These are phyloP conservation scores for Aspergillus ostianus DNA, from an alignment of 495 filamentous ascomycete genomes.

Conservation along the genomic window DNA sequence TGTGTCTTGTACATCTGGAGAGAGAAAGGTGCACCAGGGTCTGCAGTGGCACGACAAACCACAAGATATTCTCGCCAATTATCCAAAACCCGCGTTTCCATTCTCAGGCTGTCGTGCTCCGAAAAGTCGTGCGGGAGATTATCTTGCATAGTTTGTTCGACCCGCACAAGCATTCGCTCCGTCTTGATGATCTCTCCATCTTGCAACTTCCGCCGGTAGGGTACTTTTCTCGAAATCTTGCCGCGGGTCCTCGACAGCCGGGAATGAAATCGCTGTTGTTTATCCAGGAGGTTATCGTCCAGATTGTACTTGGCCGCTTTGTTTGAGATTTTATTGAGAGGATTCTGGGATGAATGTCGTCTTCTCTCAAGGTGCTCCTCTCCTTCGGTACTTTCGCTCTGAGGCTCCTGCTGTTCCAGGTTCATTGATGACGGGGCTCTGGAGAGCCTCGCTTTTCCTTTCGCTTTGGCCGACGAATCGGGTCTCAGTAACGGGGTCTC, in stretches of 20 bases:
- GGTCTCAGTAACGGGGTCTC: slow-evolving; percentile 34
- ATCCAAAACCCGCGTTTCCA: slow-evolving; percentile 58
- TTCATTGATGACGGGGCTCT: slow-evolving; percentile 18
- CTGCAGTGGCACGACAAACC: slow-evolving; percentile 59
- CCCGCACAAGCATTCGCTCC: slow-evolving; percentile 70
- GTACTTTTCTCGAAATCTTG: slow-evolving; percentile 37
- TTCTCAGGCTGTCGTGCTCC: slow-evolving; percentile 63
- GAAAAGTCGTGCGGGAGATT: slow-evolving; percentile 59
- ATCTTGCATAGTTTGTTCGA: slow-evolving; percentile 55
- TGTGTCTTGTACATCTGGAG: slow-evolving; percentile 70
- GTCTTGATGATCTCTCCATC: slow-evolving; percentile 70
- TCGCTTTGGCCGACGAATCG: slow-evolving; percentile 22
- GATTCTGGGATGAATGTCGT: slow-evolving; percentile 10
- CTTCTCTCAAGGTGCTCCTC: slow-evolving; percentile 3
- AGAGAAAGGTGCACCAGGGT: slow-evolving; percentile 53
- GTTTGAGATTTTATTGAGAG: slow-evolving; percentile 17
- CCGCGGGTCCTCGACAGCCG: slow-evolving; percentile 39
- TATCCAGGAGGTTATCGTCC: slow-evolving; percentile 42
- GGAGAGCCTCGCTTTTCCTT: slow-evolving; percentile 27
- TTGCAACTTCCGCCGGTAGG: slow-evolving; percentile 40
- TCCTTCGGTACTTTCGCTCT: slow-evolving; percentile 25
- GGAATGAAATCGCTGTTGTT: slow-evolving; percentile 36
- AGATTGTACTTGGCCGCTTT: slow-evolving; percentile 45
- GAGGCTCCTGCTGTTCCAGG: slow-evolving; percentile 36
- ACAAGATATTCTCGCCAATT: slow-evolving; percentile 74